Evolutionary conservation across 208 protist genomes (phyloP).

Genomic region (Acanthamoeba royreba): DNA sequence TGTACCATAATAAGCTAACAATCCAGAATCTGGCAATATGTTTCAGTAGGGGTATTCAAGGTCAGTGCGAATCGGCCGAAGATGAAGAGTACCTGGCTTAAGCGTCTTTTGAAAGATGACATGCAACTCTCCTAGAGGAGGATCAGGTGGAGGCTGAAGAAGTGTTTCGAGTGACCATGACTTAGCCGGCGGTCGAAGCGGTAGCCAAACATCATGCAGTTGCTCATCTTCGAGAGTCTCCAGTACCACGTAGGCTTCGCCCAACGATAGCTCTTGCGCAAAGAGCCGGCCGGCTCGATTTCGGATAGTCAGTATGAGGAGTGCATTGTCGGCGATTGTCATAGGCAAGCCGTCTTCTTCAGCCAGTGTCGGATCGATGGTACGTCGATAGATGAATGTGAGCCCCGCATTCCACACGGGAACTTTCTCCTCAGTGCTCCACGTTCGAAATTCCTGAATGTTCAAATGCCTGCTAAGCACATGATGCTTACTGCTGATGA

Average conservation of each 20-base stretch:
- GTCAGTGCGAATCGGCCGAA: too few species aligned
- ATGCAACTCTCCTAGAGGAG: neutral
- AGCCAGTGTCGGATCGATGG: neutral
- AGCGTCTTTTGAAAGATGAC: neutral
- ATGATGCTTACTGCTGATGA: too few species aligned
- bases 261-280: neutral
- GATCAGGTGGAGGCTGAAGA: neutral
- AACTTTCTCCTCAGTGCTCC: neutral
- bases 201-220: neutral
- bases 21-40: neutral
- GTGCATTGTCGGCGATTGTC: neutral
- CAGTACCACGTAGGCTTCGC: neutral
- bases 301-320: neutral
- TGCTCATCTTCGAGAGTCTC: neutral
- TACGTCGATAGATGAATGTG: neutral
- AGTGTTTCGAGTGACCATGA: neutral
- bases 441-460: neutral
- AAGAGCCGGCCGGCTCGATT: neutral
- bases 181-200: neutral
- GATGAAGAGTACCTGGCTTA: neutral
- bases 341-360: neutral
- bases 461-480: too few species aligned
- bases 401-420: neutral
- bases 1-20: neutral
- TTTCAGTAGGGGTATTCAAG: too few species aligned